phyloP scores from a whole-genome alignment of 2,329 filamentous ascomycete genomes.

The Acephala macrosclerotiorum region DNA sequence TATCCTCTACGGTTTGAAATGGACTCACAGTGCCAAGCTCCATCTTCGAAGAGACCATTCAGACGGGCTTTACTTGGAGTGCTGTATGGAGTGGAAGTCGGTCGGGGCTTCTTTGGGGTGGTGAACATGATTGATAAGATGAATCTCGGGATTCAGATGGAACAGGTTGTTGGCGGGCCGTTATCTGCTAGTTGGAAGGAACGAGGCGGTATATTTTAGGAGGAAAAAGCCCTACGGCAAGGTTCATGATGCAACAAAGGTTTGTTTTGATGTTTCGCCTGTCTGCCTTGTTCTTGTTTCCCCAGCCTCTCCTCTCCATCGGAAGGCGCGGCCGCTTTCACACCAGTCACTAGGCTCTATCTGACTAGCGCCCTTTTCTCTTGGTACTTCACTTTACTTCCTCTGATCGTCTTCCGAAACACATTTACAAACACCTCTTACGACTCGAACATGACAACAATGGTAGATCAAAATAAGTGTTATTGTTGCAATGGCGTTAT shows the following conservation, averaged over 20 bases:
- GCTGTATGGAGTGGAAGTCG: conserved; percentile 5
- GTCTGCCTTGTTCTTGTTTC: not conserved
- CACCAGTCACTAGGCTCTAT: not conserved
- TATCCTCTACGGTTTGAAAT: not conserved
- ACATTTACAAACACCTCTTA: not conserved
- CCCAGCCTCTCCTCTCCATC: not conserved
- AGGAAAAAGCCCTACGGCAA: not conserved
- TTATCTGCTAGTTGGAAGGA: not conserved
- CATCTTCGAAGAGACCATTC: conserved; percentile 44
- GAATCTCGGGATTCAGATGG: not conserved
- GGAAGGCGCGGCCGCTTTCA: not conserved
- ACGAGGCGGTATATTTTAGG: not conserved
- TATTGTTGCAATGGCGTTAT: too few relatives aligned
- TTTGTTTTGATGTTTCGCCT: not conserved
- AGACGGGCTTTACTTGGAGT: conserved; percentile 31
- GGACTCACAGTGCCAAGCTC: conserved; percentile 49
- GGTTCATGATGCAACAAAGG: not conserved
- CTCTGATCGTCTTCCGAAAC: not conserved
- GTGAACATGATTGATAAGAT: conserved; percentile 25
- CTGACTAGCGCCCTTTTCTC: not conserved
- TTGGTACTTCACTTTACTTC: not conserved
- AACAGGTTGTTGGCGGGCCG: not conserved
- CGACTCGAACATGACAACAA: too few relatives aligned
- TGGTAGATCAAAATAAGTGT: too few relatives aligned
- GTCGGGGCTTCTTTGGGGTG: conserved; percentile 24